phyloP scores from a whole-genome alignment of 176 grass and related monocot species.

The Juncus effusus region DNA sequence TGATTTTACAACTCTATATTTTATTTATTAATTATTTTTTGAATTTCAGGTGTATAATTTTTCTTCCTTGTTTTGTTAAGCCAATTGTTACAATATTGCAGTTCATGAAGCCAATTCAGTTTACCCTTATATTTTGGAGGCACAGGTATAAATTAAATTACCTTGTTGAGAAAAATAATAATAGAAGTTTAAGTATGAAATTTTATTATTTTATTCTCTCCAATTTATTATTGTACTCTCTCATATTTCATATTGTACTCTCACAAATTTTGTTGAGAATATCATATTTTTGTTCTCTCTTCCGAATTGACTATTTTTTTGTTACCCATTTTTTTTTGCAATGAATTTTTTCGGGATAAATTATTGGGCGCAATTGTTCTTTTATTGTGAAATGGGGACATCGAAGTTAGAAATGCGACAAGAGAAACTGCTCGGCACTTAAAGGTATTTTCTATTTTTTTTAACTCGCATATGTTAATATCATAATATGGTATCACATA shows the following conservation, averaged over 20 bases:
- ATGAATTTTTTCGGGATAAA: conserved; percentile 45
- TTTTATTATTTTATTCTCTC: neutral
- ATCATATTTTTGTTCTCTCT: too few species aligned
- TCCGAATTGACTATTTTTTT: too few species aligned
- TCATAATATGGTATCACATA: too few species aligned
- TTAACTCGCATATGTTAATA: too few species aligned
- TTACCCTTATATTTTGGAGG: conserved; percentile 46
- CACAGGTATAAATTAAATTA: conserved; percentile 67
- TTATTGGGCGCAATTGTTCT: conserved; percentile 53
- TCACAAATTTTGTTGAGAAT: too few species aligned
- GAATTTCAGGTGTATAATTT: conserved; percentile 58
- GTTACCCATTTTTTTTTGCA: neutral
- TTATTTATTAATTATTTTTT: conserved; percentile 33
- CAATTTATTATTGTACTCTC: too few species aligned
- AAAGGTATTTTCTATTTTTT: conserved; percentile 49
- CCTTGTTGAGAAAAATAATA: too few species aligned
- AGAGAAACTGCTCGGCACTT: conserved; percentile 54
- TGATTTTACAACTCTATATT: conserved; percentile 25
- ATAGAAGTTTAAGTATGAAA: neutral
- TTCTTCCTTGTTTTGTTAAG: conserved; percentile 41
- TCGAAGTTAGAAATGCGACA: conserved; percentile 63
- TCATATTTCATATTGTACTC: too few species aligned
- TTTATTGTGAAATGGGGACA: conserved; percentile 57
- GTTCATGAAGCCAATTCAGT: conserved; percentile 46
- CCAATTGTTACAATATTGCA: conserved; percentile 62